These are phyloP conservation scores for Aphanocladium album DNA, from an alignment of 2,329 filamentous ascomycete species.

Conservation along the genomic window DNA sequence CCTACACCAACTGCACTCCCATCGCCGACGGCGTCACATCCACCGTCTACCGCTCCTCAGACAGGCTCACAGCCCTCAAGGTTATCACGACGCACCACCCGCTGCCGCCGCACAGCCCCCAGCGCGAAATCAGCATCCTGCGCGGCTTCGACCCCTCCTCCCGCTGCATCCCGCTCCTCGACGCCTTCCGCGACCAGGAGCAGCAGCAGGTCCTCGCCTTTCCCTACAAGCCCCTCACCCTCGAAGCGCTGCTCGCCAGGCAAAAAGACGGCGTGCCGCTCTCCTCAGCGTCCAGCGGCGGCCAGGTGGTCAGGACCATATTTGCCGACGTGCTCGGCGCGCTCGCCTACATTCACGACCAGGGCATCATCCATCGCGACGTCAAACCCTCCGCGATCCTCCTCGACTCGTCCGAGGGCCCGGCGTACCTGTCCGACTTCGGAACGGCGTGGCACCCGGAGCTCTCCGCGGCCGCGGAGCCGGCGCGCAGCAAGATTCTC, in stretches of 20 bases:
- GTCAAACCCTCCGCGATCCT: conserved; percentile 90
- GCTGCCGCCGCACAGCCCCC: conserved; percentile 76
- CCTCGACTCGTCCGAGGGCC: conserved; percentile 59
- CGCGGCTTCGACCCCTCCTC: conserved; percentile 49
- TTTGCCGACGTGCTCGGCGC: conserved; percentile 66
- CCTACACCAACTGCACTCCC: conserved; percentile 48
- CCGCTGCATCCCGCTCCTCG: conserved; percentile 61
- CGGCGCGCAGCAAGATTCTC: conserved; percentile 68
- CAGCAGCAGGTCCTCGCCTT: conserved; percentile 76
- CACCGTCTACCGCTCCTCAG: conserved; percentile 66
- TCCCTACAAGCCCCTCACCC: conserved; percentile 72
- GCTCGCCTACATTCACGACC: conserved; percentile 64
- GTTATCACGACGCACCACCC: conserved; percentile 71
- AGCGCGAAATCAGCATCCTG: conserved; percentile 74
- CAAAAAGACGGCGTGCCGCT: conserved; percentile 18
- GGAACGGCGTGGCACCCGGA: conserved; percentile 79
- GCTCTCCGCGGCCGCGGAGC: conserved; percentile 56
- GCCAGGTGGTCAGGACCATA: conserved; percentile 38
- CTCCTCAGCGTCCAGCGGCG: conserved; percentile 26
- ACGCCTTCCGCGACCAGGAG: conserved; percentile 66
- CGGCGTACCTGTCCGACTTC: conserved; percentile 83
- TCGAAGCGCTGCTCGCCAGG: conserved; percentile 60
- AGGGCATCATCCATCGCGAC: conserved; percentile 85
- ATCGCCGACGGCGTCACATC: conserved; percentile 72
- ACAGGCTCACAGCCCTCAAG: conserved; percentile 62